Base-by-base conservation (phyloP, 2,329 filamentous ascomycete species). In the Aspergillus sergii region DNA sequence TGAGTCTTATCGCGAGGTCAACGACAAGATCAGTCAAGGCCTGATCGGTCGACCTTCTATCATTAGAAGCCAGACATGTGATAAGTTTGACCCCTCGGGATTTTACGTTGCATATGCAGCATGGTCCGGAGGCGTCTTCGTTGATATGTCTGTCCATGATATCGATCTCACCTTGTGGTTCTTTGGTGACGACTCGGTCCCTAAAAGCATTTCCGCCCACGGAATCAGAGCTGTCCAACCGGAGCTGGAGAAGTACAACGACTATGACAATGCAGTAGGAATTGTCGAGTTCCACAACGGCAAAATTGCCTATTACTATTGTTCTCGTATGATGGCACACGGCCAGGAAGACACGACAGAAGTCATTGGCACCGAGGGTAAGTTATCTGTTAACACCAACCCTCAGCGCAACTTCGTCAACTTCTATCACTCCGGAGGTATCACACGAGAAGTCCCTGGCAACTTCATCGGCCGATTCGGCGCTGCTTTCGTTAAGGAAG, bases 71-170 rank as follows among this genome's bases (percentile, higher is more conserved):
- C 88, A 90, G 75, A 90, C 87, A 0, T 89, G 86, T 74, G 88
- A 90, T 76, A 88, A 86, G 71, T 82, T 85, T 58, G 87, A 89
- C 63, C 85, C 86, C 0, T 83, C 83, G 0, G 88, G 88, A 50
- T 90, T 89, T 80, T 91, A 89, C 71, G 86, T 91, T 55, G 80
- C 83, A 26, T 91, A 90, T 74, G 86, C 88, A 7, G 81, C 86
- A 67, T 88, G 85, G 76, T 85, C 81, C 2, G 88, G 88, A 30
- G 88, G 88, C 57, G 88, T 90, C 69, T 91, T 91, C 69, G 88
- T 91, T 58, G 89, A 91, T 76, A 89, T 86, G 78, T 85, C 85
- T 58, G 86, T 91, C 68, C 89, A 91, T 77, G 89, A 91, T 69
- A 90, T 91, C 65, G 87, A 89, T 66, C 81, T 89, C 3, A 83